Conservation (phyloP, 2,329 filamentous ascomycete genomes). For the Cordyceps militaris region DNA sequence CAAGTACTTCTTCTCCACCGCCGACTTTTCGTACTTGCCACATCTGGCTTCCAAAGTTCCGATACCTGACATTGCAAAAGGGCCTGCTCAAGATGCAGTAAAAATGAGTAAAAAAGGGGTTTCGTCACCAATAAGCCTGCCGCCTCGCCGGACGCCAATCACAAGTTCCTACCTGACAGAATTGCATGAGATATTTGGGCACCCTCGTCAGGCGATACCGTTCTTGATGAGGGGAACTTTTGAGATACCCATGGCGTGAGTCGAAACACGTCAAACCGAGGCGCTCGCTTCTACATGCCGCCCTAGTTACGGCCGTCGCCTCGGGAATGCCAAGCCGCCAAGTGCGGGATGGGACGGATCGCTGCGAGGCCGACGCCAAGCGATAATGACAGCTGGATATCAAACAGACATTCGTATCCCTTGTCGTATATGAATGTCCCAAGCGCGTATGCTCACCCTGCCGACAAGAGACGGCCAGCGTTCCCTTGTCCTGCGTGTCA, state of each 20-base stretch:
- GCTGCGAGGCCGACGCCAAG: not conserved
- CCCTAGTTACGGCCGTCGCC: not conserved
- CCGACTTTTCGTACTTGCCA: too few relatives aligned
- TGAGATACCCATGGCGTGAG: not conserved
- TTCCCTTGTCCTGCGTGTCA: too few relatives aligned
- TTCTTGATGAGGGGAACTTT: not conserved
- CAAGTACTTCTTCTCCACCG: too few relatives aligned
- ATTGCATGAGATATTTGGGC: too few relatives aligned
- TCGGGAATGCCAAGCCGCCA: conserved; percentile 9
- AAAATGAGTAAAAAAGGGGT: too few relatives aligned
- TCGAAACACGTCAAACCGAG: not conserved
- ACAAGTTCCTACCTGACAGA: not conserved
- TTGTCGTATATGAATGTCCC: too few relatives aligned
- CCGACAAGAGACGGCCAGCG: too few relatives aligned
- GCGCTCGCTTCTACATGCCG: not conserved
- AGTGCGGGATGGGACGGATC: not conserved
- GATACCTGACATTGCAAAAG: too few relatives aligned
- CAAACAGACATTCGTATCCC: not conserved
- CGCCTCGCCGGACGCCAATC: not conserved
- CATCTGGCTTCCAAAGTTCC: too few relatives aligned
- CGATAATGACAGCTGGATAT: not conserved
- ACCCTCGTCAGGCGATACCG: not conserved
- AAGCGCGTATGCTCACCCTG: too few relatives aligned
- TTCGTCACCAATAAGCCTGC: not conserved
- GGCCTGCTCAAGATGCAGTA: too few relatives aligned